Conservation (phyloP, 805 yeast species). For the Candida saitoana region DNA sequence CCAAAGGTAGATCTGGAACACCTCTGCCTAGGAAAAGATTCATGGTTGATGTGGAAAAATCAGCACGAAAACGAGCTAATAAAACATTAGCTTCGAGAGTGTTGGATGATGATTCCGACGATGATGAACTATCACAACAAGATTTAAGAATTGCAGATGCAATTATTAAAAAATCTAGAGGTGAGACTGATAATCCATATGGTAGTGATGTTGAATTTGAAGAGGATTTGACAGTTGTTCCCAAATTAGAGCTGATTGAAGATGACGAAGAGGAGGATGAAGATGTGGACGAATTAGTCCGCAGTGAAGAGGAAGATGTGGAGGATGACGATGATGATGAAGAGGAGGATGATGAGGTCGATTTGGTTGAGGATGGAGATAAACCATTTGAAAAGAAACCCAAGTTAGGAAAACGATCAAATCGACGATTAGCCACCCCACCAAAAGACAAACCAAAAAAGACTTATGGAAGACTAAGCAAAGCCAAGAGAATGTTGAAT, state of each 20-base stretch:
- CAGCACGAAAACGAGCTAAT: slow-evolving; percentile 50
- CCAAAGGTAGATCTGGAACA: slow-evolving; percentile 45
- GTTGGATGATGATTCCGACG: slow-evolving; percentile 33
- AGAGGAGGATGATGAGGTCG: slow-evolving; percentile 3
- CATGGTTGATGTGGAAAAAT: slow-evolving; percentile 34
- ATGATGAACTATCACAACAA: slow-evolving; percentile 29
- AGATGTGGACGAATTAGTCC: not conserved
- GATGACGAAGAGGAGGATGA: slow-evolving; percentile 1
- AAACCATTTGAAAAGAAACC: not conserved
- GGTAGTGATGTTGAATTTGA: slow-evolving; percentile 15
- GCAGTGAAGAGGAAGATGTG: slow-evolving; percentile 10
- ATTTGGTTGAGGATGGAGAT: not conserved
- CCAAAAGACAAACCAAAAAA: not conserved
- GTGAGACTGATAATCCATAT: slow-evolving; percentile 7
- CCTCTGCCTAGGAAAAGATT: slow-evolving; percentile 41
- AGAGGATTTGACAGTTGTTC: slow-evolving; percentile 10
- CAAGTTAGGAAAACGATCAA: not conserved
- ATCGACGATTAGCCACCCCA: not conserved
- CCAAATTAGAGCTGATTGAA: not conserved
- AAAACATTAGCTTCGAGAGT: slow-evolving; percentile 23
- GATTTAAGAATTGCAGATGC: slow-evolving; percentile 45
- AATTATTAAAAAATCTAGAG: slow-evolving; percentile 23
- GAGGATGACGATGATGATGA: slow-evolving; percentile 10
- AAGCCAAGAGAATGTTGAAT: slow-evolving; percentile 20
- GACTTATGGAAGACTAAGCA: slow-evolving; percentile 23